phyloP scores from a whole-genome alignment of 1,284 basidiomycete species.

The Quambalaria eucalypti region DNA sequence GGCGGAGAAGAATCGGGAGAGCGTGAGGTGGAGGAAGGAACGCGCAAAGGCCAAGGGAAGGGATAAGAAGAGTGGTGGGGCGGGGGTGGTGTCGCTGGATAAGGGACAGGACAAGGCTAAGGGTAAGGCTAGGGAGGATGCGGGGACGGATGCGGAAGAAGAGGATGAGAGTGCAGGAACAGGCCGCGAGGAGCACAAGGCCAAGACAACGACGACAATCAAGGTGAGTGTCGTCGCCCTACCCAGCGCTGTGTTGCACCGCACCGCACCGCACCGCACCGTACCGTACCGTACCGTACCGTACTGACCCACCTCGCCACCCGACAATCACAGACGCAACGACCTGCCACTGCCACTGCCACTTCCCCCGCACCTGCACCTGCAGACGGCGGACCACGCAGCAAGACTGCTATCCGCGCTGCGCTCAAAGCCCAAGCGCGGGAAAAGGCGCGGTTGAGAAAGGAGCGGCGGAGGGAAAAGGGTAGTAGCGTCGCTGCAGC shows the following conservation, averaged over 20 bases:
- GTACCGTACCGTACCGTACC: too few relatives aligned
- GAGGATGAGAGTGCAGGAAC: too few relatives aligned
- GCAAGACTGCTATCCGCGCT: neutral
- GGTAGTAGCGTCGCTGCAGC: neutral
- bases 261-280: too few relatives aligned
- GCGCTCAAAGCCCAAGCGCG: neutral
- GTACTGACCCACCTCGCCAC: too few relatives aligned
- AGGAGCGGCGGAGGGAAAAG: neutral
- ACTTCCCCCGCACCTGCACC: too few relatives aligned
- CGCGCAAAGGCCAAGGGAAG: neutral
- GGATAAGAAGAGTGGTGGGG: neutral
- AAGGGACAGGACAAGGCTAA: neutral
- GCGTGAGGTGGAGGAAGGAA: neutral
- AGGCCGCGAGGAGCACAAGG: too few relatives aligned
- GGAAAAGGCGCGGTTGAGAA: neutral
- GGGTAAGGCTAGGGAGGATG: neutral
- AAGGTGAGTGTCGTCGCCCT: neutral
- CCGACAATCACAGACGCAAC: too few relatives aligned
- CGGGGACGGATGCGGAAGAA: neutral
- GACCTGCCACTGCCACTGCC: too few relatives aligned
- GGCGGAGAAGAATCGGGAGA: neutral
- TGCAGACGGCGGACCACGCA: neutral
- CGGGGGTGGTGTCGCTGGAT: neutral
- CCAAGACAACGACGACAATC: neutral
- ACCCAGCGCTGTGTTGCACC: too few relatives aligned